These are phyloP conservation scores for Xerophyta viscosa DNA, from an alignment of 106 monocot species.

Conservation along the genomic window DNA sequence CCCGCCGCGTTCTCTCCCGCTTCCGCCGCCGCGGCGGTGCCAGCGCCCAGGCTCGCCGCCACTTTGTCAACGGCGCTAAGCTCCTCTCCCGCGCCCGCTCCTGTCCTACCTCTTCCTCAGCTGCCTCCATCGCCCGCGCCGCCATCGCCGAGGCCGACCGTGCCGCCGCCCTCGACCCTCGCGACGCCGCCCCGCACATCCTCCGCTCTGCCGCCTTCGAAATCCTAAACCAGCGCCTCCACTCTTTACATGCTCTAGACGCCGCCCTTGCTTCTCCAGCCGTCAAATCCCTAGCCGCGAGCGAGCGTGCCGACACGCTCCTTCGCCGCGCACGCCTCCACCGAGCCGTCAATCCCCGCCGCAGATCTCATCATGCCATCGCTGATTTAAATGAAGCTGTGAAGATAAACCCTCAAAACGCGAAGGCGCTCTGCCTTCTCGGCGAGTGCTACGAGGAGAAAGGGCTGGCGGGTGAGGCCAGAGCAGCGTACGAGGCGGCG, in stretches of 20 bases:
- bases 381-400: conserved; percentile 61
- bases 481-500: conserved; percentile 43
- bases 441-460: conserved; percentile 81
- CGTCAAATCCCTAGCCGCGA: conserved; percentile 38
- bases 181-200: conserved; percentile 69
- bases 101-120: conserved; percentile 10
- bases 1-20: conserved; percentile 43
- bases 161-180: conserved; percentile 62
- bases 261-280: conserved; percentile 53
- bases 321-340: conserved; percentile 72
- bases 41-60: conserved; percentile 45
- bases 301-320: conserved; percentile 70
- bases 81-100: conserved; percentile 66
- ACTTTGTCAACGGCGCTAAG: conserved; percentile 81
- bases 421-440: conserved; percentile 38
- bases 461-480: conserved; percentile 40
- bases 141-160: conserved; percentile 51
- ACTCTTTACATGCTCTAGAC: conserved; percentile 66
- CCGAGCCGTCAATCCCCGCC: conserved; percentile 23
- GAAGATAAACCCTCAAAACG: conserved; percentile 43
- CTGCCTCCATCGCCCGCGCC: conserved; percentile 36
- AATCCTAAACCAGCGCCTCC: conserved; percentile 50
- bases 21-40: conserved; percentile 34
- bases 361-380: conserved; percentile 42
- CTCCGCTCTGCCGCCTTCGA: conserved; percentile 73